Evolutionary conservation across 176 grass and related monocot species (phyloP).

Genomic region (Microstegium vimineum): DNA sequence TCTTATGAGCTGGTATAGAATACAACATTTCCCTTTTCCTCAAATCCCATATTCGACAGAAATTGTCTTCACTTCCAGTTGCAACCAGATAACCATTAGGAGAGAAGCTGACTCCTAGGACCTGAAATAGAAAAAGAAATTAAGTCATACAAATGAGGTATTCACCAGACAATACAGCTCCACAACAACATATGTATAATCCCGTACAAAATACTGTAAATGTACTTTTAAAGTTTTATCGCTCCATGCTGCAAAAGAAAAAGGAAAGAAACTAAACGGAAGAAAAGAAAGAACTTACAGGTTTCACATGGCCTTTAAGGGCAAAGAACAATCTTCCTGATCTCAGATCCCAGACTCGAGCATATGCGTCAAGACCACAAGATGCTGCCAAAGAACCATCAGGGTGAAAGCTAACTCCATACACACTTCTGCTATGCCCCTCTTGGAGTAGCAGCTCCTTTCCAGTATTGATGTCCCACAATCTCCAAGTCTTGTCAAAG

Average conservation of each 20-base stretch:
- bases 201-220: background rate
- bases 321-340: conserved; percentile 82
- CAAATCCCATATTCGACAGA: conserved; percentile 96
- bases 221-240: background rate
- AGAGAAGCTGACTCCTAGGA: conserved; percentile 85
- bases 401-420: conserved; percentile 81
- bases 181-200: background rate
- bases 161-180: background rate
- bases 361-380: conserved; percentile 79
- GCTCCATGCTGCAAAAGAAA: background rate
- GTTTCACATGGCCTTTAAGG: conserved; percentile 85
- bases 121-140: conserved; percentile 49
- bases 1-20: conserved; percentile 92
- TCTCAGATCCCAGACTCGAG: conserved; percentile 91
- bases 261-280: too few species aligned
- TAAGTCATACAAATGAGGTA: background rate
- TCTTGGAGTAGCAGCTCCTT: conserved; percentile 90
- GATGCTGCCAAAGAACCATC: conserved; percentile 91
- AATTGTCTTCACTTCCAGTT: conserved; percentile 92
- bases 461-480: conserved; percentile 82
- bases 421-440: conserved; percentile 86
- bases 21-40: conserved; percentile 73
- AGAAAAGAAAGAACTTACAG: conserved; percentile 57
- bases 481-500: conserved; percentile 95
- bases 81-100: conserved; percentile 87